These are phyloP conservation scores for Candida hungchunana DNA, from an alignment of 805 yeast species.

Conservation along the genomic window DNA sequence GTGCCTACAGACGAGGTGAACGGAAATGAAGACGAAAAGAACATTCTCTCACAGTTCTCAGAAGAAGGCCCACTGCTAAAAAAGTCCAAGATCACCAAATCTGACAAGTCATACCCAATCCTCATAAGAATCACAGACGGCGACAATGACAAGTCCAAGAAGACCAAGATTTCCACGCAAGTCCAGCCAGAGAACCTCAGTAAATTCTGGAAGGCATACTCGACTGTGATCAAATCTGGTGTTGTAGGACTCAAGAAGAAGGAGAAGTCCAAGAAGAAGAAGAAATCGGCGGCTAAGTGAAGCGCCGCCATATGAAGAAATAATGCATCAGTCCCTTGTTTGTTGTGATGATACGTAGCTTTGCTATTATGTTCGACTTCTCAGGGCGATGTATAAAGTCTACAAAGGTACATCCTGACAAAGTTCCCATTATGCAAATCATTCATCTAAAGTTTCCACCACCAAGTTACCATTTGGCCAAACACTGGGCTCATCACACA, in stretches of 20 bases:
- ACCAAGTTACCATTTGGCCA: slow-evolving; percentile 65
- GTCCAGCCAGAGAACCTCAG: slow-evolving; percentile 60
- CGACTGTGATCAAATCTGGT: slow-evolving; percentile 64
- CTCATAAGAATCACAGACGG: slow-evolving; percentile 68
- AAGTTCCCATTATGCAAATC: too few species aligned
- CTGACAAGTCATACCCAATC: slow-evolving; percentile 46
- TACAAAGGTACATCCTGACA: neutral
- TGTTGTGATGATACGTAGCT: too few species aligned
- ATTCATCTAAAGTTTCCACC: slow-evolving; percentile 34
- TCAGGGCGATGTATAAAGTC: too few species aligned
- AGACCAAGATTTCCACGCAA: slow-evolving; percentile 66
- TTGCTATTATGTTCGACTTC: too few species aligned
- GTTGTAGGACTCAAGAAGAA: slow-evolving; percentile 80
- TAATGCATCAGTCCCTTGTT: too few species aligned
- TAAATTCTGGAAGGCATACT: slow-evolving; percentile 72
- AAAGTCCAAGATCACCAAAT: slow-evolving; percentile 26
- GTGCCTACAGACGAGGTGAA: slow-evolving; percentile 27
- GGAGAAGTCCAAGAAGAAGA: slow-evolving; percentile 61
- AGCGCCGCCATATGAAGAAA: too few species aligned
- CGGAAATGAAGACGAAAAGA: slow-evolving; percentile 19
- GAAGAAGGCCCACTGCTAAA: slow-evolving; percentile 20
- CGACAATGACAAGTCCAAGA: slow-evolving; percentile 41
- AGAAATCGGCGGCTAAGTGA: too few species aligned
- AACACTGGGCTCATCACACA: slow-evolving; percentile 42
- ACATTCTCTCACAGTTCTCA: slow-evolving; percentile 24